These are phyloP conservation scores for Elymus sibiricus DNA, from an alignment of 176 grass and related monocot species.

Conservation along the genomic window DNA sequence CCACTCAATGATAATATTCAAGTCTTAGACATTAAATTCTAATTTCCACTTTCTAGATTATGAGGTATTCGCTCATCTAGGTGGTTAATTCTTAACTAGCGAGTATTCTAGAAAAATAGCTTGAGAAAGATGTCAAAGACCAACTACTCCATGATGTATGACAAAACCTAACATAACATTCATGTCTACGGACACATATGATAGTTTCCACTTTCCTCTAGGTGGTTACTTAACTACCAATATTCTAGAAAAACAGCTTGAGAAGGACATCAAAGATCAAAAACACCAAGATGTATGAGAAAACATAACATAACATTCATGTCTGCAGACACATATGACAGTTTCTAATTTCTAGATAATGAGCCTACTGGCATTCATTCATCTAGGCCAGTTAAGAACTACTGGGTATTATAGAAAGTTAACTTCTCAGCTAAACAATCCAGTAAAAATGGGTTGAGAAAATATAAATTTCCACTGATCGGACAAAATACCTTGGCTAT, in stretches of 20 bases:
- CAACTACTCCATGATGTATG: no score
- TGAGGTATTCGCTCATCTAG: no score
- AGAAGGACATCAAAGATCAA: no score
- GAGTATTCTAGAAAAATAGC: no score
- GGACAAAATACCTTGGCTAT: slow-evolving; percentile 67
- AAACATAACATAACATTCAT: no score
- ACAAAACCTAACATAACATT: not conserved
- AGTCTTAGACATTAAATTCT: not conserved
- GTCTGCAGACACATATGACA: no score
- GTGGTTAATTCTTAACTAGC: no score
- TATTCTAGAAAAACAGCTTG: no score
- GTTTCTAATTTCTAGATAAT: not conserved
- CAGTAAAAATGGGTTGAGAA: not conserved
- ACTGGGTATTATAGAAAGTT: not conserved
- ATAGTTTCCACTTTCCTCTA: not conserved
- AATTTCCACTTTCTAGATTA: not conserved
- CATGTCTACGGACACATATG: not conserved
- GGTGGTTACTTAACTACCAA: no score
- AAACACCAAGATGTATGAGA: no score
- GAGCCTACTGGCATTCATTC: not conserved
- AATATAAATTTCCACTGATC: not conserved
- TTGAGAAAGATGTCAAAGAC: no score
- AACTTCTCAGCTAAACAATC: not conserved
- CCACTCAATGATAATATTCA: not conserved
- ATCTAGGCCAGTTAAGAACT: not conserved